Evolutionary conservation across 352 stramenopile genomes (phyloP), one percentile per base, ranked within the genome.

Genomic region (Saprolegnia parasitica): DNA sequence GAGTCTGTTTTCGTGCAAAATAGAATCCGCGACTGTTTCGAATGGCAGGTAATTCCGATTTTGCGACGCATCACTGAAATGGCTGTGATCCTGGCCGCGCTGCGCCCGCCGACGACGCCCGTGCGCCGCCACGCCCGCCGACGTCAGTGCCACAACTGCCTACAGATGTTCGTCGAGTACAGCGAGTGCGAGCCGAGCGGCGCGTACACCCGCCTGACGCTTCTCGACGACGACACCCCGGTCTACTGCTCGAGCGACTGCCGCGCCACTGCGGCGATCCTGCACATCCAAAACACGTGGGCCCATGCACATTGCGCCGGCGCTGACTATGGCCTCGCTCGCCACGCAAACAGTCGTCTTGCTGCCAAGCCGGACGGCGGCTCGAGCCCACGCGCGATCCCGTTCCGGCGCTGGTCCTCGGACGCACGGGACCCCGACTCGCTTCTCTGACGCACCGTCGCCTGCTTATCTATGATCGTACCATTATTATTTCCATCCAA

Each of bases 221-320:
- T 42, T 3, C 35, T 42, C 52, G 24, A 60, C 52, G 35, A 60
- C 42, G 52, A 60, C 35, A 24, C 52, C 3, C 52, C 52, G 35
- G 52, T 60, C 13, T 60, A 60, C 35, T 60, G 52, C 35, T 60
- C 52, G 35, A 60, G 13, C 20, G 52, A 60, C 35, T 60, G 52
- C 35, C 52, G 52, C 13, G 52, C 52, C 11, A 60, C 52, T 11
- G 52, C 52, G 35, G 16, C 52, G 8, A 60, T 60, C 35, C 20
- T 60, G 20, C 52, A 60, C 35, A 35, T 60, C 13, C 52, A 60
- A 60, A 40, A 60, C 35, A n/a, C 52, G 35, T 60, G 52, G 52
- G 35, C 20, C 3, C 24, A 35, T 20, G 24, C 52, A 16, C 52
- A 60, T 16, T 60, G 11, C 20, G 52, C 11, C 35, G 52, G 20